These are phyloP conservation scores for Paecilomyces fulvus DNA, from an alignment of 2,329 filamentous ascomycete genomes.

Conservation along the genomic window DNA sequence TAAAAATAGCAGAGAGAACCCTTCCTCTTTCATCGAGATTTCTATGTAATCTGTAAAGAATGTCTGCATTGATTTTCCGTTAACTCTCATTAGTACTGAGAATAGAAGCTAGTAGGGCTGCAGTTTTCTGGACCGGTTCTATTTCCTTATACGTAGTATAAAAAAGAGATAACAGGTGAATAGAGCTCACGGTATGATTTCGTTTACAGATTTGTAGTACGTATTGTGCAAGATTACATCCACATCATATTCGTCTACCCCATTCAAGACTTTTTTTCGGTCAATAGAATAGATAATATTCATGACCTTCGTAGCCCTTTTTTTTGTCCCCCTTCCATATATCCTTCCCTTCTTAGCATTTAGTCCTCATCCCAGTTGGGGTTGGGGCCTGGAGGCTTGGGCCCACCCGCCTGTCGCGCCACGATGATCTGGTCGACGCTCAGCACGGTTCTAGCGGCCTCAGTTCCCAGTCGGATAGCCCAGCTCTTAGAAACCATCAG, in stretches of 20 bases:
- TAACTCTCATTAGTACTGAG: too few relatives aligned
- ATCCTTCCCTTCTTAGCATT: slow-evolving; percentile 9
- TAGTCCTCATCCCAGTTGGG: slow-evolving; percentile 65
- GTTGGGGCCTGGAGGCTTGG: slow-evolving; percentile 93
- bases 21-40: too few relatives aligned
- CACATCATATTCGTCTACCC: background rate
- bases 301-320: background rate
- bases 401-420: slow-evolving; percentile 89
- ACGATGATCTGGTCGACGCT: slow-evolving; percentile 99
- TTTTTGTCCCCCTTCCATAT: background rate
- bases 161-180: background rate
- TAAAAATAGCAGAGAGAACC: too few relatives aligned
- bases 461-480: slow-evolving; percentile 95
- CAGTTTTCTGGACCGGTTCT: background rate
- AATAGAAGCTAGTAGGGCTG: background rate
- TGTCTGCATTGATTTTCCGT: too few relatives aligned
- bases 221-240: background rate
- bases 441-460: slow-evolving; percentile 85
- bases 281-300: background rate
- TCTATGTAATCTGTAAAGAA: too few relatives aligned
- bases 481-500: slow-evolving; percentile 86
- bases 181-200: background rate
- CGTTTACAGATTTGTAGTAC: background rate
- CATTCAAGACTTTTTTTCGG: background rate
- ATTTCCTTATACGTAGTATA: background rate